Evolutionary conservation across 1,139 yeast species (phyloP).

Genomic region (Pichia sp.): DNA sequence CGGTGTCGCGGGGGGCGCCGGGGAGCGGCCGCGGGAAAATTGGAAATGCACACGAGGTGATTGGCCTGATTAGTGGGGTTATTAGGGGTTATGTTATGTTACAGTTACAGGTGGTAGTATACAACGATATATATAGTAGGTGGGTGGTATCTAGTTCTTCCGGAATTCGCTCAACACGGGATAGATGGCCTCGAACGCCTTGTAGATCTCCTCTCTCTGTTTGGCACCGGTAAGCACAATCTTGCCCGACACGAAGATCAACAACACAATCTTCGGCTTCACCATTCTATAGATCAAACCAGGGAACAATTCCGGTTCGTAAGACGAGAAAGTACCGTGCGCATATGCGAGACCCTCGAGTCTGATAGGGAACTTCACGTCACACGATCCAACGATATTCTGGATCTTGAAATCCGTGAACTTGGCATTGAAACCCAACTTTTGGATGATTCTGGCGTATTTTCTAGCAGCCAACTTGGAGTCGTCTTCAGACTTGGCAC

Average conservation of each 20-base stretch:
- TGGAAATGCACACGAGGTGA: too few species aligned
- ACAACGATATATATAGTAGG: too few species aligned
- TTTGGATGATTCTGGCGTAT: slow-evolving; percentile 97
- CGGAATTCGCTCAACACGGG: slow-evolving; percentile 98
- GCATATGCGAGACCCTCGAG: slow-evolving; percentile 97
- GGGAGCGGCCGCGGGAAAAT: too few species aligned
- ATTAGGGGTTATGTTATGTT: background rate
- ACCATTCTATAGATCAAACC: slow-evolving; percentile 99
- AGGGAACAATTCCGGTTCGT: slow-evolving; percentile 98
- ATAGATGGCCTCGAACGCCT: slow-evolving; percentile 96
- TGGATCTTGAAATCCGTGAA: slow-evolving; percentile 98
- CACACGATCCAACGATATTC: slow-evolving; percentile 98
- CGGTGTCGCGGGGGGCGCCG: too few species aligned
- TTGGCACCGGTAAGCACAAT: slow-evolving; percentile 99
- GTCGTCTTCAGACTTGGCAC: slow-evolving; percentile 98
- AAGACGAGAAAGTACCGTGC: slow-evolving; percentile 98
- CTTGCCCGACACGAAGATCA: slow-evolving; percentile 96
- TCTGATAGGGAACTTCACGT: slow-evolving; percentile 96
- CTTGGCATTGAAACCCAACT: slow-evolving; percentile 93
- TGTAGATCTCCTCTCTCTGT: slow-evolving; percentile 97
- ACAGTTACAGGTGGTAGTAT: background rate
- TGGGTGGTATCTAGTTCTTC: slow-evolving; percentile 49
- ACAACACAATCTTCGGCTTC: slow-evolving; percentile 93
- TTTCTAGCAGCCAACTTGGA: slow-evolving; percentile 96
- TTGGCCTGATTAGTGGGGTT: too few species aligned